Evolutionary conservation across 139 green algal genomes (phyloP).

Genomic region (Asterochloris erici): DNA sequence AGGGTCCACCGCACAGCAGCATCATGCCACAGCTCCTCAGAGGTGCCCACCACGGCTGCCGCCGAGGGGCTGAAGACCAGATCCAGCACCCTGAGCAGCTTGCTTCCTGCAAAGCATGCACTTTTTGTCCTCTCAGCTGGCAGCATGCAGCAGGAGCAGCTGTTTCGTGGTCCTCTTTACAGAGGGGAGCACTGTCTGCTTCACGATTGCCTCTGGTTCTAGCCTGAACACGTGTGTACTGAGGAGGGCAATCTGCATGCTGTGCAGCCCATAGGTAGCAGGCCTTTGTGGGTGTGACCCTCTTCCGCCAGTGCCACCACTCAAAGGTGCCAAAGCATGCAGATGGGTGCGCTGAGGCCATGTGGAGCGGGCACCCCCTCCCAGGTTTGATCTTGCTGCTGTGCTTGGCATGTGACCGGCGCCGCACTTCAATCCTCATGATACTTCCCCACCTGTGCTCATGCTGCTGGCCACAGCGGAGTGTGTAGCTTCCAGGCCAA

Average conservation of each 20-base stretch:
- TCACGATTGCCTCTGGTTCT: not conserved
- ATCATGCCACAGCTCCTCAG: constrained; percentile 34
- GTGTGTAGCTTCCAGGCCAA: not conserved
- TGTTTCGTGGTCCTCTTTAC: not conserved
- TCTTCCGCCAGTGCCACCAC: not conserved
- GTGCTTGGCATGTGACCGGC: not conserved
- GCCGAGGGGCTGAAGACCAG: constrained; percentile 9
- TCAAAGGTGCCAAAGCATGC: not conserved
- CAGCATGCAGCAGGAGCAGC: not conserved
- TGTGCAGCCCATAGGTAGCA: not conserved
- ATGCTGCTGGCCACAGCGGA: no score
- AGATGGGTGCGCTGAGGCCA: not conserved
- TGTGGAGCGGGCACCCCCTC: not conserved
- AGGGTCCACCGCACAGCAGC: constrained; percentile 41
- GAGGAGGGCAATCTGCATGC: not conserved
- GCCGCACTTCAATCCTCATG: not conserved
- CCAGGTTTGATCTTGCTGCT: not conserved
- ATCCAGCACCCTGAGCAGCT: not conserved
- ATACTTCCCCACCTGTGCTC: not conserved
- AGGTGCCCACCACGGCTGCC: not conserved
- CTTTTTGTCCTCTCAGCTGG: not conserved
- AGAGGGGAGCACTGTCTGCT: not conserved
- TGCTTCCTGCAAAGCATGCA: not conserved
- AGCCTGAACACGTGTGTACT: not conserved
- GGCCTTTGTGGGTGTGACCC: not conserved